Evolutionary conservation across 345 rosid species (phyloP).

Genomic region (Excoecaria agallocha): DNA sequence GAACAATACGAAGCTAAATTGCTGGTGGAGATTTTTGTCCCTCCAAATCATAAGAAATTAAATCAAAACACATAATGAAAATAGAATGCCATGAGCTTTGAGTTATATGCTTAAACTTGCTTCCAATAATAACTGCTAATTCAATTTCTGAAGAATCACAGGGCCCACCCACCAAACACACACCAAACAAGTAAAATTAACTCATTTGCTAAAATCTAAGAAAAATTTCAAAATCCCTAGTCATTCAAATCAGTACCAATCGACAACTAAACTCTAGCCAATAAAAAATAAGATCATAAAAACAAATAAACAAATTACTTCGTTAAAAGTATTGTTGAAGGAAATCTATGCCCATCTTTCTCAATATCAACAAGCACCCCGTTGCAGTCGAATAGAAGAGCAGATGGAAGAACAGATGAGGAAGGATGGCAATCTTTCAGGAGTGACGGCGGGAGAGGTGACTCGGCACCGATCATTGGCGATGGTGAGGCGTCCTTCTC

Average conservation of each 20-base stretch:
- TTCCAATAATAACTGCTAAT: background rate
- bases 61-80: no score
- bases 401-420: slow-evolving; percentile 58
- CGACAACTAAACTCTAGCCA: no score
- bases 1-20: no score
- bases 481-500: no score
- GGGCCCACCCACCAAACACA: background rate
- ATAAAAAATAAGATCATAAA: background rate
- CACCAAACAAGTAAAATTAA: background rate
- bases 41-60: no score
- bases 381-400: slow-evolving; percentile 87
- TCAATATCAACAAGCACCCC: slow-evolving; percentile 97
- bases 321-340: slow-evolving; percentile 86
- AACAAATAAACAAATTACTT: slow-evolving; percentile 35
- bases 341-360: slow-evolving; percentile 95
- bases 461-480: no score
- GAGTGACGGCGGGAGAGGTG: no score
- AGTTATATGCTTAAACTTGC: no score
- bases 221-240: background rate
- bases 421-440: no score
- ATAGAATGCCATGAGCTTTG: no score
- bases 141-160: background rate
- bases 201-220: background rate
- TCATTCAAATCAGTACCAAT: background rate
- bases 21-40: no score